Conservation (phyloP, 208 protist species). For the Trypanosoma melophagium region DNA sequence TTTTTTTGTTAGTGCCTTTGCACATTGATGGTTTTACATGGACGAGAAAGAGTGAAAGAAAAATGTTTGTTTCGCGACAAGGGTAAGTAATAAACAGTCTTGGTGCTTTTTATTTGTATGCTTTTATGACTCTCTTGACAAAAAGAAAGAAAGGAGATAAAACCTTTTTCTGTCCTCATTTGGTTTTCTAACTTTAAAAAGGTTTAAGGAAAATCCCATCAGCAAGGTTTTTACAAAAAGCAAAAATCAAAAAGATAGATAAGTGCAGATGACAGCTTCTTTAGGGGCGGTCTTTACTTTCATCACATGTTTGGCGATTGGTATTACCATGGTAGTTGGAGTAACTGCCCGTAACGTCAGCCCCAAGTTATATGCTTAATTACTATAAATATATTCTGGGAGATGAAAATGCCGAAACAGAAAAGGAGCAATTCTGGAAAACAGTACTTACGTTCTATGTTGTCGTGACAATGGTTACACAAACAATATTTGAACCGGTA, state of each 20-base stretch:
- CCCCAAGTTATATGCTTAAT: constrained; percentile 82
- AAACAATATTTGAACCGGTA: constrained; percentile 67
- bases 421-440: constrained; percentile 53
- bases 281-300: constrained; percentile 31
- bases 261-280: not conserved
- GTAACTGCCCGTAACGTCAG: constrained; percentile 86
- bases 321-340: constrained; percentile 87
- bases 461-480: constrained; percentile 71
- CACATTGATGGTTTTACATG: too few relatives aligned
- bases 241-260: not conserved
- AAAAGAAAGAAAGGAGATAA: too few relatives aligned
- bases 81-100: too few relatives aligned
- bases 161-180: too few relatives aligned
- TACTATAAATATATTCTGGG: constrained; percentile 77
- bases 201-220: too few relatives aligned
- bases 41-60: too few relatives aligned
- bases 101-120: too few relatives aligned
- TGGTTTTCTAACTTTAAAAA: too few relatives aligned
- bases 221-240: too few relatives aligned
- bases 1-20: too few relatives aligned
- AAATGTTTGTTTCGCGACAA: too few relatives aligned
- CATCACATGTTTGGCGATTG: constrained; percentile 71
- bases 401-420: constrained; percentile 32
- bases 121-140: too few relatives aligned
- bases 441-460: constrained; percentile 82